phyloP scores from a whole-genome alignment of 148 eudicot species.

The Camellia sinensis region DNA sequence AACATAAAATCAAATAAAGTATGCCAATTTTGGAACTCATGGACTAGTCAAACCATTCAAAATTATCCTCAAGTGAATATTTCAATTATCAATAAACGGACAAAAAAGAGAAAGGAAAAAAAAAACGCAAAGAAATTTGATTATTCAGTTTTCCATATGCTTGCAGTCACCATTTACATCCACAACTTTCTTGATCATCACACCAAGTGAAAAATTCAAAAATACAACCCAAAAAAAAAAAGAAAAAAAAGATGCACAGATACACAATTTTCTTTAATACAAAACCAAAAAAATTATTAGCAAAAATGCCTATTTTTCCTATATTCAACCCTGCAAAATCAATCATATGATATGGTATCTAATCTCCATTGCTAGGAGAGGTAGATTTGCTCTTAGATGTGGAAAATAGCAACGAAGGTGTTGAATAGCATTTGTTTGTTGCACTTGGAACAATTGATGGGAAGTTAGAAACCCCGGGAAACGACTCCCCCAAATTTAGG shows the following conservation, averaged over 20 bases:
- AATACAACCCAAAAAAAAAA: background rate
- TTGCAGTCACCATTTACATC: conserved; percentile 12
- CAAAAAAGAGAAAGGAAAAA: background rate
- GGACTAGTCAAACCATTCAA: background rate
- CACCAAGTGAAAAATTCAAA: background rate
- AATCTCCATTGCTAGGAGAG: conserved; percentile 31
- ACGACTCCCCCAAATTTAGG: conserved; percentile 35
- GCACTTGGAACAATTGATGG: conserved; percentile 31
- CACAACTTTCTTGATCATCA: conserved; percentile 19
- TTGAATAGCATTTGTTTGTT: conserved; percentile 39
- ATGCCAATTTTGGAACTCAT: background rate
- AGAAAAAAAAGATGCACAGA: background rate
- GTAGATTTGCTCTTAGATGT: conserved; percentile 30
- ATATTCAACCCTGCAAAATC: background rate
- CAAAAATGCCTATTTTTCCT: background rate
- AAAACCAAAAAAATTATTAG: background rate
- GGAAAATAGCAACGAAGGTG: conserved; percentile 11
- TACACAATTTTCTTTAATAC: background rate
- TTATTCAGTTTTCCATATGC: background rate
- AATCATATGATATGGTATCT: conserved; percentile 24
- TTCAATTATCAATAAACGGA: background rate
- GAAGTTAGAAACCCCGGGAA: conserved; percentile 32
- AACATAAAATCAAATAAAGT: background rate
- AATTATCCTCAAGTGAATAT: background rate
- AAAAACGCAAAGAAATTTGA: background rate